Evolutionary conservation across 192 early-diverging fungal genomes (phyloP).

Genomic region (Coemansia sp.): DNA sequence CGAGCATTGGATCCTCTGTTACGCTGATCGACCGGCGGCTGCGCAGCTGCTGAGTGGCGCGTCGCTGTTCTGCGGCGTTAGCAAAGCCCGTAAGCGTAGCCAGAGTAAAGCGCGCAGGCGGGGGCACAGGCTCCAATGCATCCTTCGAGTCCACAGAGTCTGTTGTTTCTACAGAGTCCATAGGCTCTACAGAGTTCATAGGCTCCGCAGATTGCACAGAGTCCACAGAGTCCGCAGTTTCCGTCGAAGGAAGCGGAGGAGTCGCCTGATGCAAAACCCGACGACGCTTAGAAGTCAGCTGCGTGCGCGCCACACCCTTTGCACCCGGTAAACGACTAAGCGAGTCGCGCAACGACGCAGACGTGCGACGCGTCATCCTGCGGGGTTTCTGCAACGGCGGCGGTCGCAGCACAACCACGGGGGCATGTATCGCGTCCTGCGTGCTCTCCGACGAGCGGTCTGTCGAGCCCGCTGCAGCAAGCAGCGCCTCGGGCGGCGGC

Average conservation of each 20-base stretch:
- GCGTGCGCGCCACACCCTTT: constrained; percentile 23
- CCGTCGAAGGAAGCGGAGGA: not conserved
- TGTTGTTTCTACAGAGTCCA: too few species aligned
- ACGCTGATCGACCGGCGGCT: constrained; percentile 6
- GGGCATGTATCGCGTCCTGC: not conserved
- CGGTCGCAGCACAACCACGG: not conserved
- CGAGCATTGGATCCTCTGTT: constrained; percentile 32
- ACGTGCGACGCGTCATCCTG: not conserved
- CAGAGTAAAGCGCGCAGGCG: not conserved
- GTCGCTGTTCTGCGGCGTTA: not conserved
- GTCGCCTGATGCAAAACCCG: not conserved
- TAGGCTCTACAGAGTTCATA: too few species aligned
- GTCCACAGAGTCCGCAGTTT: not conserved
- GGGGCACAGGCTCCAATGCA: too few species aligned
- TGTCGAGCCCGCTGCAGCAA: not conserved
- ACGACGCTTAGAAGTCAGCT: constrained; percentile 20
- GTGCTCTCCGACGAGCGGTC: not conserved
- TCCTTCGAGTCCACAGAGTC: too few species aligned
- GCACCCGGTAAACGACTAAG: constrained; percentile 30
- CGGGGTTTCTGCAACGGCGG: not conserved
- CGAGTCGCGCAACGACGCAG: constrained; percentile 24
- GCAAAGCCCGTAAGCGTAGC: not conserved
- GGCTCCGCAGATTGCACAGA: too few species aligned
- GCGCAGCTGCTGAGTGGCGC: not conserved
- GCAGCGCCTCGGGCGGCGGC: constrained; percentile 15